phyloP scores from a whole-genome alignment of 495 filamentous ascomycete species.

The Annulohypoxylon maeteangense region DNA sequence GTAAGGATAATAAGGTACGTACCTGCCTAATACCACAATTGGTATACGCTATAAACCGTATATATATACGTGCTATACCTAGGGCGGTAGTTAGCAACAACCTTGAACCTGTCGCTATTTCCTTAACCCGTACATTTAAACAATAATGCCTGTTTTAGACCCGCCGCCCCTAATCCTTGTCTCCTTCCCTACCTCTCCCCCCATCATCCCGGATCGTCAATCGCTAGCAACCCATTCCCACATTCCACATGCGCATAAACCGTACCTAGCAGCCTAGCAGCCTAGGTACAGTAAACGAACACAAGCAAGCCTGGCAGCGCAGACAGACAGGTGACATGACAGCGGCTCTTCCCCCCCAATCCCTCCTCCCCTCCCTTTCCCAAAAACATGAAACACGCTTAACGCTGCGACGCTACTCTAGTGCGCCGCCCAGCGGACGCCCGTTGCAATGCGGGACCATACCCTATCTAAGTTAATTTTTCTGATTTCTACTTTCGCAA shows the following conservation, averaged over 20 bases:
- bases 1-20: conserved; percentile 11
- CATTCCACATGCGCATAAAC: conserved; percentile 21
- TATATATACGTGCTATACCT: conserved; percentile 1
- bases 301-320: not conserved
- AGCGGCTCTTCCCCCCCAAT: conserved; percentile 39
- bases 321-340: conserved; percentile 15
- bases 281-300: conserved; percentile 8
- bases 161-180: conserved; percentile 1
- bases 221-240: conserved; percentile 4
- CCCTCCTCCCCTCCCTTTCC: conserved; percentile 22
- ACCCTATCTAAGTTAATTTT: too few species aligned
- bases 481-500: too few species aligned
- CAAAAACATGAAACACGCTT: conserved; percentile 46
- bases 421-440: conserved; percentile 18
- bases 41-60: not conserved
- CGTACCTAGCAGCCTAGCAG: not conserved
- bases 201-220: not conserved
- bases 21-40: not conserved
- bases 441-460: conserved; percentile 12
- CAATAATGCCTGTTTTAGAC: conserved; percentile 2
- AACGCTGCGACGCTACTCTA: conserved; percentile 43
- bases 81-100: conserved; percentile 8
- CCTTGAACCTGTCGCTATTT: not conserved
- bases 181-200: not conserved
- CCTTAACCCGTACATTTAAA: conserved; percentile 2